Conservation (phyloP, 1,284 basidiomycete species). For the Sutorius eximius region DNA sequence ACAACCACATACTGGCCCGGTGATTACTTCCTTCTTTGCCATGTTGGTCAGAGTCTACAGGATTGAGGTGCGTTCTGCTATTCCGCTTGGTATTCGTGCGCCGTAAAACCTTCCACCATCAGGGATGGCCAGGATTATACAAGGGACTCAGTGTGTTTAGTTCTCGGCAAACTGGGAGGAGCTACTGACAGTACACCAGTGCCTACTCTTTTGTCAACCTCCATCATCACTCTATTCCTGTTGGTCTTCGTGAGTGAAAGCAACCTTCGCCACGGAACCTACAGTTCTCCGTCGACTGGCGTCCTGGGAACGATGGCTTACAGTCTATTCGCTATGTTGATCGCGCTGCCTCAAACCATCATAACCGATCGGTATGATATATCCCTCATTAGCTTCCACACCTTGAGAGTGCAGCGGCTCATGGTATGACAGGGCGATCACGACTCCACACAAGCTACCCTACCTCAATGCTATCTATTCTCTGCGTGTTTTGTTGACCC, state of each 20-base stretch:
- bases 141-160: constrained; percentile 73
- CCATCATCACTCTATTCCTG: constrained; percentile 57
- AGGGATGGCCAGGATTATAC: constrained; percentile 80
- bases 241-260: constrained; percentile 54
- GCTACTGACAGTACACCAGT: constrained; percentile 43
- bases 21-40: constrained; percentile 59
- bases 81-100: not conserved
- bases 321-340: constrained; percentile 65
- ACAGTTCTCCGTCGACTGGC: constrained; percentile 70
- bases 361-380: constrained; percentile 71
- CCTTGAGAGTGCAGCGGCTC: not conserved
- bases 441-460: constrained; percentile 80
- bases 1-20: constrained; percentile 73
- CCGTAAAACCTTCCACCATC: not conserved
- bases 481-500: constrained; percentile 74
- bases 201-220: constrained; percentile 69
- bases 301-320: constrained; percentile 64
- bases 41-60: constrained; percentile 76
- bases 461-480: constrained; percentile 63
- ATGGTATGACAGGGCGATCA: constrained; percentile 62
- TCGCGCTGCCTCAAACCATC: constrained; percentile 78
- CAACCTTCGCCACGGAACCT: constrained; percentile 60
- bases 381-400: not conserved
- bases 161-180: constrained; percentile 1
- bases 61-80: constrained; percentile 58